Conservation (phyloP, 2,329 filamentous ascomycete species). For the Diaporthe amygdali region DNA sequence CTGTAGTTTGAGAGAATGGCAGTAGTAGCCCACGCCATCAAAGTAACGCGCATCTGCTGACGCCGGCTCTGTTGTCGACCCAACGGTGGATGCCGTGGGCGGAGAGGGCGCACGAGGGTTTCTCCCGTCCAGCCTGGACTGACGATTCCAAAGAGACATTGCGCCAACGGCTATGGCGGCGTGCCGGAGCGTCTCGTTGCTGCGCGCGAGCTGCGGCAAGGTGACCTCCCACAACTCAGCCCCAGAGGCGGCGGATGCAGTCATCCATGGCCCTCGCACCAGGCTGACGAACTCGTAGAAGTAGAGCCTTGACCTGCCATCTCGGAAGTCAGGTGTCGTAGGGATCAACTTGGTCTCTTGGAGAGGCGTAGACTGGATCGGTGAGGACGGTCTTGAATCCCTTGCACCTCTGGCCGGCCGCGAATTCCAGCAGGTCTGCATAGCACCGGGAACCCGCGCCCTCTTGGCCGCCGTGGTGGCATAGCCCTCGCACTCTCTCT, state of each 20-base stretch:
- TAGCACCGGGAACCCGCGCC: not conserved
- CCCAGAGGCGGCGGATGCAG: not conserved
- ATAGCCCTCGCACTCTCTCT: not conserved
- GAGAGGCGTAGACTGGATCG: not conserved
- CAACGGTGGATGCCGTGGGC: not conserved
- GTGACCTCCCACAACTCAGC: not conserved
- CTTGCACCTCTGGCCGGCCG: not conserved
- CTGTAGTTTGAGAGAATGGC: slow-evolving; percentile 38
- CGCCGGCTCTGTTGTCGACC: not conserved
- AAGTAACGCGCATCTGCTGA: slow-evolving; percentile 34
- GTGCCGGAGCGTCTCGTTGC: not conserved
- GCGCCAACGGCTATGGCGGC: not conserved
- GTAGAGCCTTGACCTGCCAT: not conserved
- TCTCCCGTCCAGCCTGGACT: not conserved
- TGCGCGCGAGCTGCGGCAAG: not conserved
- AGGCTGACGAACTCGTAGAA: not conserved
- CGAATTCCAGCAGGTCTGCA: not conserved
- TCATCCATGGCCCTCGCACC: not conserved
- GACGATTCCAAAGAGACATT: not conserved
- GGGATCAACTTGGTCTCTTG: not conserved
- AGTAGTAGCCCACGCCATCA: slow-evolving; percentile 41
- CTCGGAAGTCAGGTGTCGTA: not conserved
- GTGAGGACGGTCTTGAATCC: not conserved
- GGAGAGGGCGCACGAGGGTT: not conserved
- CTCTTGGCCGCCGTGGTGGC: not conserved